These are phyloP conservation scores for Zymoseptoria ardabiliae DNA, from an alignment of 2,329 filamentous ascomycete genomes.

Conservation along the genomic window DNA sequence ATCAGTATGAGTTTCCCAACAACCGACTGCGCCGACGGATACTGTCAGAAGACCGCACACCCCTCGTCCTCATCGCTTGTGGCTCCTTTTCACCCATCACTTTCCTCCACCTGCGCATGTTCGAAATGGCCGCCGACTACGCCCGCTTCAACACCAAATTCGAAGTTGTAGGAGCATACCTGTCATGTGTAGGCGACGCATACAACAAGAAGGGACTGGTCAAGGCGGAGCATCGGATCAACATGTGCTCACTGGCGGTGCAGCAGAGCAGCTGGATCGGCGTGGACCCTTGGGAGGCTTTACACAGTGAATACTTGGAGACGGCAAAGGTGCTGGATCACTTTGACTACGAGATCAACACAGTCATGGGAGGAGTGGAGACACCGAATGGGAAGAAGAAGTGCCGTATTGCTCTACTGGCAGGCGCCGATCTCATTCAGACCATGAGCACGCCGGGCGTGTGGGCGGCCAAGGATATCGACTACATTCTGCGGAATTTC, in stretches of 20 bases:
- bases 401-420: slow-evolving; percentile 71
- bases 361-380: slow-evolving; percentile 65
- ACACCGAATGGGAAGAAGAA: slow-evolving; percentile 60
- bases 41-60: slow-evolving; percentile 49
- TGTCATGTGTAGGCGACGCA: slow-evolving; percentile 67
- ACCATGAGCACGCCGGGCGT: slow-evolving; percentile 51
- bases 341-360: slow-evolving; percentile 84
- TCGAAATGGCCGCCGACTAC: slow-evolving; percentile 78
- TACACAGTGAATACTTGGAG: slow-evolving; percentile 75
- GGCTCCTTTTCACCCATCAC: slow-evolving; percentile 44
- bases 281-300: slow-evolving; percentile 83
- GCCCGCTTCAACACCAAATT: slow-evolving; percentile 67
- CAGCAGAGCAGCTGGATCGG: slow-evolving; percentile 72
- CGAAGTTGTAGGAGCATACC: slow-evolving; percentile 79
- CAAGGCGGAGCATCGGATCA: slow-evolving; percentile 63
- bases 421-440: slow-evolving; percentile 53
- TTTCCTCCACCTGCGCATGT: slow-evolving; percentile 76
- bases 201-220: slow-evolving; percentile 78
- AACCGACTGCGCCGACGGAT: slow-evolving; percentile 52
- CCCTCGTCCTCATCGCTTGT: slow-evolving; percentile 62
- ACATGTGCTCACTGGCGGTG: slow-evolving; percentile 81
- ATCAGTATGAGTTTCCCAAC: slow-evolving; percentile 55
- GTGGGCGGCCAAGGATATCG: slow-evolving; percentile 77
- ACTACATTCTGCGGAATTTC: slow-evolving; percentile 78
- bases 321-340: slow-evolving; percentile 87